These are phyloP conservation scores for Lentinula guzmanii DNA, from an alignment of 768 basidiomycete species.

Conservation along the genomic window DNA sequence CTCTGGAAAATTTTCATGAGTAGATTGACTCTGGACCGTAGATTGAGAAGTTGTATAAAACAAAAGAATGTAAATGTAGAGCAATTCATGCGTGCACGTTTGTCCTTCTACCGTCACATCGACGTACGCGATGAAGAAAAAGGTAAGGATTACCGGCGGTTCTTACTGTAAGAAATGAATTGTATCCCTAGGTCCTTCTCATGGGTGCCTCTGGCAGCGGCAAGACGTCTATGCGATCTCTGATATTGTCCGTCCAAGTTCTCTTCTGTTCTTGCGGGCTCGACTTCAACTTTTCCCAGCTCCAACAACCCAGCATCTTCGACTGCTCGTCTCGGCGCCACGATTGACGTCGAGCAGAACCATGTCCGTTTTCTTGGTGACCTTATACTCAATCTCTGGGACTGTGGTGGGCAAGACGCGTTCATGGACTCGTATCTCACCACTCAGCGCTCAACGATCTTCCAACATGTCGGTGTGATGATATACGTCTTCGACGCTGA, in stretches of 20 bases:
- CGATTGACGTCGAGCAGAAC: slow-evolving; percentile 97
- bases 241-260: slow-evolving; percentile 80
- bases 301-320: slow-evolving; percentile 92
- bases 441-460: slow-evolving; percentile 88
- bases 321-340: slow-evolving; percentile 88
- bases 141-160: slow-evolving; percentile 31
- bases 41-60: not conserved
- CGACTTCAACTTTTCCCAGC: slow-evolving; percentile 33
- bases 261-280: slow-evolving; percentile 8
- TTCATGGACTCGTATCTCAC: slow-evolving; percentile 98
- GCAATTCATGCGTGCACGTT: not conserved
- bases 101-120: not conserved
- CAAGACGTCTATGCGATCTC: slow-evolving; percentile 97
- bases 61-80: not conserved
- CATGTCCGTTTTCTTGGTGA: slow-evolving; percentile 96
- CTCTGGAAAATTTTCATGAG: slow-evolving; percentile 51
- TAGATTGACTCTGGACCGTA: not conserved
- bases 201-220: slow-evolving; percentile 97
- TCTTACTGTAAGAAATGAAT: slow-evolving; percentile 2
- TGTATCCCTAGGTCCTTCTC: slow-evolving; percentile 67
- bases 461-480: slow-evolving; percentile 93
- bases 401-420: slow-evolving; percentile 96
- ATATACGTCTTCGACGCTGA: slow-evolving; percentile 99
- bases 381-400: slow-evolving; percentile 95
- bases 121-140: slow-evolving; percentile 47